Evolutionary conservation across 306 rosid genomes (phyloP).

Genomic region (Prunus mongolica): DNA sequence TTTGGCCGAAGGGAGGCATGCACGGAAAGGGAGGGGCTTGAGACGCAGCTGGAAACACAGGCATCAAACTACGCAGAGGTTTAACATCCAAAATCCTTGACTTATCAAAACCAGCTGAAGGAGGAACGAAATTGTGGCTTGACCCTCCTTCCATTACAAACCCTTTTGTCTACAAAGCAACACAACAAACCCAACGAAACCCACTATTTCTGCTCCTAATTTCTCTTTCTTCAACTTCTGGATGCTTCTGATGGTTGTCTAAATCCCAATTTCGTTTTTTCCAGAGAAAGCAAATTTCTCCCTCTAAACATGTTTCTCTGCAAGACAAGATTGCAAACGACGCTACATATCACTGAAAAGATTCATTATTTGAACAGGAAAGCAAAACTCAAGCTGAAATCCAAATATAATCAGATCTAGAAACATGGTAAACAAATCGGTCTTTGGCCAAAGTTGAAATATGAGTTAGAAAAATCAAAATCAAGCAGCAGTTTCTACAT

Average conservation of each 20-base stretch:
- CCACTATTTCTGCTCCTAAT: constrained; percentile 9
- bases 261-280: not conserved
- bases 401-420: constrained; percentile 1
- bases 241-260: not conserved
- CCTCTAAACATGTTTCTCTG: not conserved
- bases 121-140: constrained; percentile 39
- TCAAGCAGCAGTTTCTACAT: not conserved
- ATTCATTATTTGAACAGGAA: not conserved
- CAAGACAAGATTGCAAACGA: not conserved
- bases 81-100: too few species aligned
- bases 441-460: not conserved
- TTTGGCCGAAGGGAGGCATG: too few species aligned
- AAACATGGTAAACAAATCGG: not conserved
- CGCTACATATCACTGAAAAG: not conserved
- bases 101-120: constrained; percentile 7
- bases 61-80: too few species aligned
- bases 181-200: not conserved
- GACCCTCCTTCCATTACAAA: constrained; percentile 47
- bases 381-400: not conserved
- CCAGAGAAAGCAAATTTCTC: not conserved
- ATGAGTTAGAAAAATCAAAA: not conserved
- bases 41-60: too few species aligned
- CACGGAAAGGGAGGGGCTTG: too few species aligned
- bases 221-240: not conserved
- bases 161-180: constrained; percentile 28